Conservation (phyloP, 495 filamentous ascomycete species). For the Niebla homalea region DNA sequence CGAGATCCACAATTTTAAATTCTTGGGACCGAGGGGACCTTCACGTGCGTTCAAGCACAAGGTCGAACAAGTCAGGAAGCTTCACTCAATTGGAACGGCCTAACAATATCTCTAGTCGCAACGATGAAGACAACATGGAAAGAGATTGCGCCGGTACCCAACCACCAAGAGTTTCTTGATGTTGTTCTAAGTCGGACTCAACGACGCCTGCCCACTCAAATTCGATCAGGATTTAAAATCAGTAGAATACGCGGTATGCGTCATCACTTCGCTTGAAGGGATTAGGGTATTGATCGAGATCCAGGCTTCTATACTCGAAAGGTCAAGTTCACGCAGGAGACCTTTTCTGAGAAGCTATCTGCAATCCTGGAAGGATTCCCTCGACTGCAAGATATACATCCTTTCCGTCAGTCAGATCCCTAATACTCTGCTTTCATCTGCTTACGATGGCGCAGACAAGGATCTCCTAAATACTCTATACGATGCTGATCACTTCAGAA, state of each 20-base stretch:
- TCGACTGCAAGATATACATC: slow-evolving; percentile 87
- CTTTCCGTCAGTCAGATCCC: slow-evolving; percentile 58
- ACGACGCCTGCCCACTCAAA: slow-evolving; percentile 88
- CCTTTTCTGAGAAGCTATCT: slow-evolving; percentile 84
- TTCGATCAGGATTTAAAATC: slow-evolving; percentile 92
- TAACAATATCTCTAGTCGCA: background rate
- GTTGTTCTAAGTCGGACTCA: slow-evolving; percentile 93
- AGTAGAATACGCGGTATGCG: slow-evolving; percentile 68
- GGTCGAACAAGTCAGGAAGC: too few species aligned
- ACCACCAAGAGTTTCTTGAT: slow-evolving; percentile 88
- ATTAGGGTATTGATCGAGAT: slow-evolving; percentile 1
- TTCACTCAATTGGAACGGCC: too few species aligned
- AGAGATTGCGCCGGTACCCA: slow-evolving; percentile 83
- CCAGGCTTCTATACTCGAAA: slow-evolving; percentile 89
- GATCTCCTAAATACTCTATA: slow-evolving; percentile 75
- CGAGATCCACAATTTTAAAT: too few species aligned
- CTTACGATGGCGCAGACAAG: slow-evolving; percentile 37
- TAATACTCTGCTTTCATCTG: background rate
- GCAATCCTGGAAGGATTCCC: slow-evolving; percentile 88
- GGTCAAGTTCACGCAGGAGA: slow-evolving; percentile 98
- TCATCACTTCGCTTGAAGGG: background rate
- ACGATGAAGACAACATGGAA: slow-evolving; percentile 65
- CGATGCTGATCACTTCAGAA: slow-evolving; percentile 96
- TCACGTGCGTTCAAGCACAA: too few species aligned
- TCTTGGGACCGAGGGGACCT: too few species aligned